Base-by-base conservation (phyloP, 495 filamentous ascomycete genomes). In the Letharia lupina region DNA sequence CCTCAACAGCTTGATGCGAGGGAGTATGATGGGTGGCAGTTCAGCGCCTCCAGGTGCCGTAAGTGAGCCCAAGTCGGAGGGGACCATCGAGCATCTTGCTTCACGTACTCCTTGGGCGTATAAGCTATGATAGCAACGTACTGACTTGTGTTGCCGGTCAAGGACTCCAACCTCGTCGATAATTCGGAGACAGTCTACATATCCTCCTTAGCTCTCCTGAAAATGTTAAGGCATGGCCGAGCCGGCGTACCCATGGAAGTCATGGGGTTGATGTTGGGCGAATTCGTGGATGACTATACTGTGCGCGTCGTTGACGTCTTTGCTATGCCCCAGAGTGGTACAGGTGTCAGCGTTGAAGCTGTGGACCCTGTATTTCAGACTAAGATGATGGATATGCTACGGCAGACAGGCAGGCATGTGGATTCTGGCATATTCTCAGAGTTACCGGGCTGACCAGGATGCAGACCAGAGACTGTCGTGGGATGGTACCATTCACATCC, bases 361-460 rank as follows among this genome's bases (percentile, higher is more conserved):
- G 95, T 98, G 68, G 94, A 98, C 75, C 90, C 91, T 35, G 95
- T 98, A 18, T 98, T 98, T 76, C 94, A 98, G 80, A 95, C 89
- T 69, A 98, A 96, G 81, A 98, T 98, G 94, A 98, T 98, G 95
- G 94, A 98, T 75, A 97, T 98, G 92, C 82, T 98, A 69, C 83
- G 89, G 71, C 94, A 98, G 80, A 98, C 94, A 20, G 94, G 93
- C 77, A 61, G 70, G 60, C 64, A 68, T 37, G 18, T 39, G n/a
- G 31, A 20, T 31, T 5, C 35, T 9, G 15, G 9, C 12, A 45
- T n/a, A 3, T 16, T 37, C 31, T 7, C 16, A 28, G 15, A 50
- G 45, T 18, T 39, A 33, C 16, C 20, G n/a, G 58, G n/a, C 63
- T 69, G 58, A 44, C 23, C 4, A 28, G 15, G 57, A 45, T 42